Conservation (phyloP, 352 stramenopile species). For the Globisporangium radiosum region DNA sequence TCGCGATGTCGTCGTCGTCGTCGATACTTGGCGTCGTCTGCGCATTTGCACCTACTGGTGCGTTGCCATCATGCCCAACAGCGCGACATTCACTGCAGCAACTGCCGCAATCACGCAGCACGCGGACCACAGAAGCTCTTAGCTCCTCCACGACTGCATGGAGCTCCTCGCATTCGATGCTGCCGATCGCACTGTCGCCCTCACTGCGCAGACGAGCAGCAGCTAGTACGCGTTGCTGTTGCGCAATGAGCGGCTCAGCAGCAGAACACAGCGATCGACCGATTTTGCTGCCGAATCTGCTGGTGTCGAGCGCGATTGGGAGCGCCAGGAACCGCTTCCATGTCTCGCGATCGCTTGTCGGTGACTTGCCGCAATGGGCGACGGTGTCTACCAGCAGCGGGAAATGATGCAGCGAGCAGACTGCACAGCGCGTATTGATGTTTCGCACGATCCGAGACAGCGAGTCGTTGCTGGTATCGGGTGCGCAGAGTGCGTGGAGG, state of each 20-base stretch:
- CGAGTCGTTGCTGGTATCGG: neutral
- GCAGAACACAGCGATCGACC: conserved; percentile 4
- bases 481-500: neutral
- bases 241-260: neutral
- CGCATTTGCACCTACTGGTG: neutral
- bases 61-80: neutral
- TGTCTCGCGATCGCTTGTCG: neutral
- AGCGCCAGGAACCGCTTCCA: conserved; percentile 6
- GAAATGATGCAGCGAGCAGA: neutral
- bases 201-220: neutral
- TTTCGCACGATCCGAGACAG: neutral
- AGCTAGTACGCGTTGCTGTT: conserved; percentile 5
- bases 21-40: no score
- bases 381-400: neutral
- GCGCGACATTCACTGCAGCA: neutral
- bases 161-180: neutral
- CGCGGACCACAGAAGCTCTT: neutral
- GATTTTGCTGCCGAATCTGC: conserved; percentile 3
- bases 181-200: neutral
- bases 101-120: neutral
- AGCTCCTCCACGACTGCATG: conserved; percentile 1
- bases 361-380: neutral
- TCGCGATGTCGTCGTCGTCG: neutral
- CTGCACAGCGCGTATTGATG: neutral
- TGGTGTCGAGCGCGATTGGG: conserved; percentile 1